phyloP scores from a whole-genome alignment of 108 stramenopile species.

The Seminavis robusta region DNA sequence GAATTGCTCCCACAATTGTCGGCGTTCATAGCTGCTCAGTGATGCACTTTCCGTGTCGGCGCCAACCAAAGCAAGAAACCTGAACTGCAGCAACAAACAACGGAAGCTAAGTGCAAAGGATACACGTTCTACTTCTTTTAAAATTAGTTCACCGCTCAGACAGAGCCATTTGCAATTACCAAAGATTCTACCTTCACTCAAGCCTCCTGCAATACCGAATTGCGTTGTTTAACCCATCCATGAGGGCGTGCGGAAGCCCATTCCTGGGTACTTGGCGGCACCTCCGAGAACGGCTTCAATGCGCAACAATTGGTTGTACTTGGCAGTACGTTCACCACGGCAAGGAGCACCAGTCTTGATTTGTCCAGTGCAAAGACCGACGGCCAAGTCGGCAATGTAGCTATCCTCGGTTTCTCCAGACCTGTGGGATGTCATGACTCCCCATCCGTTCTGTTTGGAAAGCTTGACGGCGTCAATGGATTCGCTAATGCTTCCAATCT shows the following conservation, averaged over 20 bases:
- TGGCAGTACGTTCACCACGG: conserved; percentile 97
- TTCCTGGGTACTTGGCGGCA: conserved; percentile 73
- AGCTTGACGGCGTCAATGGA: conserved; percentile 98
- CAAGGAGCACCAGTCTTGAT: conserved; percentile 99
- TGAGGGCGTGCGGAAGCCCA: conserved; percentile 79
- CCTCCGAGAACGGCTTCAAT: conserved; percentile 78
- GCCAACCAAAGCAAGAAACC: no score
- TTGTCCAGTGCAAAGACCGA: conserved; percentile 98
- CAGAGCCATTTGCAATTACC: no score
- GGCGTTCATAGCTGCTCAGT: no score
- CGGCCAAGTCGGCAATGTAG: conserved; percentile 99
- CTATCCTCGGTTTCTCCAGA: conserved; percentile 98
- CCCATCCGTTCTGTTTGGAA: conserved; percentile 99
- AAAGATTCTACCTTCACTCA: no score
- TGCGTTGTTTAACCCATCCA: conserved; percentile 78
- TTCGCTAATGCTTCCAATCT: conserved; percentile 99
- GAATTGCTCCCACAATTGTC: no score
- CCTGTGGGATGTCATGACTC: conserved; percentile 99
- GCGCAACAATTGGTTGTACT: conserved; percentile 95
- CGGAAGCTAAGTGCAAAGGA: no score
- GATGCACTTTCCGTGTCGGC: no score
- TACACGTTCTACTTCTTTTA: no score
- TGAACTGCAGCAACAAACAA: no score
- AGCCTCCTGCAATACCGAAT: not conserved
- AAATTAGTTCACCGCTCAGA: no score